Evolutionary conservation across 176 grass and related monocot species (phyloP), one percentile per base, ranked within the genome.

Genomic region (Hyparrhenia diplandra): DNA sequence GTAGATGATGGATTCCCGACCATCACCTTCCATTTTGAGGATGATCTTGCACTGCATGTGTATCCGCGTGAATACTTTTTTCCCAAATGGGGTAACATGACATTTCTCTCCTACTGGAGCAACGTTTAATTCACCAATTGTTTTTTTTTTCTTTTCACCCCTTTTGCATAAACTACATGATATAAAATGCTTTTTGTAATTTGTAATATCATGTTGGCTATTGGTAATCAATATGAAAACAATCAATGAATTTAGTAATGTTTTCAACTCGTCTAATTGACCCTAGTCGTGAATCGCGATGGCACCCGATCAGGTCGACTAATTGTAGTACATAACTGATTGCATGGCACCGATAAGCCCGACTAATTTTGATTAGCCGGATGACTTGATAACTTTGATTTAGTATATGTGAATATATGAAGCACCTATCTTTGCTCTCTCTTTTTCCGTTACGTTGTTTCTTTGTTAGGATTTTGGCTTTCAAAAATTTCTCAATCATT

Each of bases 61-160:
- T 93, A 93, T 89, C 96, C 96, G 42, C 96, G 95, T 80, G 96
- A 99, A 61, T 99, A 99, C 83, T 86, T 99, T 73, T n/a, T 99
- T 99, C 34, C 52, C 91, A 95, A 93, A 99, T 87, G 84, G 75
- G 96, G 96, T 98, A 93, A 98, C 45, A 43, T 69, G 52, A 63
- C 66, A 81, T 85, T 51, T 75, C 13, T 64, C 10, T 69, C 32
- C 66, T 83, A 23, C 41, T 62, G 7, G 16, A 75, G 17, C 32
- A 61, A 40, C 12, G 30, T 70, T 69, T 54, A 76, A 17, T 54
- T 52, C 54, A 42, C 45, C 69, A 30, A 63, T 61, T 75, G 69
- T 14, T 8, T 29, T 8, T 23, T 69, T n/a, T 39, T 51, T 46
- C 4, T 8, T 73, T 23, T 55, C 9, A 23, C 71, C 18, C 29